phyloP scores from a whole-genome alignment of 225 moss, liverwort and hornwort species.

The Asterella californica region DNA sequence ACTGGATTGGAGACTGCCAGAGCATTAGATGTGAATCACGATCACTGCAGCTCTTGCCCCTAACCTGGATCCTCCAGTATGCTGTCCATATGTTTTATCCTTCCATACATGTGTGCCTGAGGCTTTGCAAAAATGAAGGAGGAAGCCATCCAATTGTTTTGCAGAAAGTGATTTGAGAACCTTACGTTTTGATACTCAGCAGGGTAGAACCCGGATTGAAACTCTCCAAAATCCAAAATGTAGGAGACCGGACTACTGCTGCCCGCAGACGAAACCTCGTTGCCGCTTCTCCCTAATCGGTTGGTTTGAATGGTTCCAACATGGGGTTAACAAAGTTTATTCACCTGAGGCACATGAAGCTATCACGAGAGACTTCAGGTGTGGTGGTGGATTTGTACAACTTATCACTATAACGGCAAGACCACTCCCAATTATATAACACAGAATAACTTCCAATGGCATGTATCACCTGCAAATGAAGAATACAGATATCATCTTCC shows the following conservation, averaged over 20 bases:
- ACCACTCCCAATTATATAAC: slow-evolving; percentile 41
- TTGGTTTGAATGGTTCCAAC: not conserved
- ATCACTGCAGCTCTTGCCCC: not conserved
- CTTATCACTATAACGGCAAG: slow-evolving; percentile 44
- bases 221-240: slow-evolving; percentile 37
- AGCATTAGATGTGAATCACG: not conserved
- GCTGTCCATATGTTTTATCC: too few species aligned
- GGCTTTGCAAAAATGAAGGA: not conserved
- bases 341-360: slow-evolving; percentile 57
- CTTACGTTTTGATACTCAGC: not conserved
- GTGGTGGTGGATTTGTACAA: slow-evolving; percentile 42
- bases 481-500: too few species aligned
- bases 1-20: too few species aligned
- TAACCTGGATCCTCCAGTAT: not conserved
- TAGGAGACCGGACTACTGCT: slow-evolving; percentile 22
- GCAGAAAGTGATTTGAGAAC: not conserved
- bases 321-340: not conserved
- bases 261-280: not conserved
- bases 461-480: slow-evolving; percentile 61
- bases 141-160: not conserved
- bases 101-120: not conserved
- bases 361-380: slow-evolving; percentile 41
- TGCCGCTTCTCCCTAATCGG: not conserved
- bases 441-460: slow-evolving; percentile 57
- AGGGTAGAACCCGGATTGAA: slow-evolving; percentile 27